These are phyloP conservation scores for Cyclotella kingstonii DNA, from an alignment of 108 stramenopile species.

Conservation along the genomic window DNA sequence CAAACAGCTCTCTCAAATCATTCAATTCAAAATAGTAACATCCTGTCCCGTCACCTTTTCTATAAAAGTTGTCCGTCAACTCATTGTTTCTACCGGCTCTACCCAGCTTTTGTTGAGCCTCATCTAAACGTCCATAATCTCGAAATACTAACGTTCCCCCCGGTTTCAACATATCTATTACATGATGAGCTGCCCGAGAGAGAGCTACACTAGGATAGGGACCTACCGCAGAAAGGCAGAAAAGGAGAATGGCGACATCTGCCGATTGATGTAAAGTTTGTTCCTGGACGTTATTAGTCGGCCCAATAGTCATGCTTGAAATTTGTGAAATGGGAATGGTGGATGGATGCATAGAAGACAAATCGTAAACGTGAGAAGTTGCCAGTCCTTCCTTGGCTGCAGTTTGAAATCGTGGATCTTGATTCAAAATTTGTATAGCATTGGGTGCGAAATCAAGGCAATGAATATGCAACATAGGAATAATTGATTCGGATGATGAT, in stretches of 20 bases:
- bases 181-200: conserved; percentile 31
- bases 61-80: conserved; percentile 32
- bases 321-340: conserved; percentile 3
- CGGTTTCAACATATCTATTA: conserved; percentile 37
- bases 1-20: conserved; percentile 39
- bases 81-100: conserved; percentile 19
- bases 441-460: conserved; percentile 62
- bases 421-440: conserved; percentile 57
- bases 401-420: conserved; percentile 57
- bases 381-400: conserved; percentile 35
- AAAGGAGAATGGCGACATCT: conserved; percentile 67
- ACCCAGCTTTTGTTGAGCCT: conserved; percentile 45
- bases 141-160: conserved; percentile 48
- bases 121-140: conserved; percentile 61
- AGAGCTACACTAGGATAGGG: conserved; percentile 42
- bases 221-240: conserved; percentile 80
- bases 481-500: not conserved
- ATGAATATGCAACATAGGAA: conserved; percentile 25
- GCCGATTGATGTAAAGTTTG: conserved; percentile 43
- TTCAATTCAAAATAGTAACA: conserved; percentile 45
- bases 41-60: conserved; percentile 42
- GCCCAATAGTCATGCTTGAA: not conserved
- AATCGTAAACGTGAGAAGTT: conserved; percentile 52
- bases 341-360: conserved; percentile 43
- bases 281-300: conserved; percentile 13